These are phyloP conservation scores for Dryadomyces quercivorus DNA, from an alignment of 2,329 filamentous ascomycete species.

Conservation along the genomic window DNA sequence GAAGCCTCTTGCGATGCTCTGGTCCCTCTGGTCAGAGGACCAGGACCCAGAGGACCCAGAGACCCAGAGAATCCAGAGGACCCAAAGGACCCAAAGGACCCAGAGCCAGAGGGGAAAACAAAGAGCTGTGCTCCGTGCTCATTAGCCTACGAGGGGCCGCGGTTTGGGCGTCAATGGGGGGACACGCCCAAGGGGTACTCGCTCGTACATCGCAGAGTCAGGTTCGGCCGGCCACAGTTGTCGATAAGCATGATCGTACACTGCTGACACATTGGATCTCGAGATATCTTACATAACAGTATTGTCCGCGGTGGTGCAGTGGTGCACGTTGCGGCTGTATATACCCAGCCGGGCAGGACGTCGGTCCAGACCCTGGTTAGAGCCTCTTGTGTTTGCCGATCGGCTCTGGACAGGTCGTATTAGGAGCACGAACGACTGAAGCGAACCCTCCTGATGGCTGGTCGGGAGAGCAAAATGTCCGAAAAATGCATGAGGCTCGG, in stretches of 20 bases:
- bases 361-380: neutral
- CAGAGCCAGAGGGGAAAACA: too few species aligned
- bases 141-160: too few species aligned
- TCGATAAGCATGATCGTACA: too few species aligned
- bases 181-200: too few species aligned
- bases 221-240: neutral
- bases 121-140: too few species aligned
- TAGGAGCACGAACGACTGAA: neutral
- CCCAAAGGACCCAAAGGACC: too few species aligned
- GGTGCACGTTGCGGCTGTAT: neutral
- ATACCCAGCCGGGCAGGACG: neutral
- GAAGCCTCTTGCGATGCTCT: too few species aligned
- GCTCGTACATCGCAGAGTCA: neutral
- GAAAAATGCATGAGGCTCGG: neutral
- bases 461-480: neutral
- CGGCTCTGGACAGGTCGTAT: neutral
- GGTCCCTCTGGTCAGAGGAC: too few species aligned
- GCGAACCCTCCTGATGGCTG: neutral
- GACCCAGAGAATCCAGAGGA: too few species aligned
- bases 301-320: neutral
- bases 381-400: neutral
- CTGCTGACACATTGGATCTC: neutral
- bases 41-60: too few species aligned
- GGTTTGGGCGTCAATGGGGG: too few species aligned
- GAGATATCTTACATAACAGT: neutral